Percentiles rank a stretch among this genome's conserved stretches.
These are phyloP conservation scores for Maudiozyma pseudohumilis DNA, from an alignment of 805 yeast genomes.

Conservation along the genomic window DNA sequence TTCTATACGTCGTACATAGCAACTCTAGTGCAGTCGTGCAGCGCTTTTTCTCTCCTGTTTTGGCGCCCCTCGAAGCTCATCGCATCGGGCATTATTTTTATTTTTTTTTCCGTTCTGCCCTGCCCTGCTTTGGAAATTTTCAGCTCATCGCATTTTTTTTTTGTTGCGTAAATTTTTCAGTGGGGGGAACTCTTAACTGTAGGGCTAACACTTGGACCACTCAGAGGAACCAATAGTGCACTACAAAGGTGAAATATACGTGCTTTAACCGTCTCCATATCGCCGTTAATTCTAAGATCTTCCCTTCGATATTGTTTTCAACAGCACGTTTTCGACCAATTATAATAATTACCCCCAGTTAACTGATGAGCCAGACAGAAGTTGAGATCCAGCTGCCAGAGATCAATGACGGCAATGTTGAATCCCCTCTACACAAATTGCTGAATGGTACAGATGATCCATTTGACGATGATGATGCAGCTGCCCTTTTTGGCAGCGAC, in stretches of 20 bases:
- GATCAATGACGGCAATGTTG: background rate
- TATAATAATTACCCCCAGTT: too few relatives aligned
- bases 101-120: background rate
- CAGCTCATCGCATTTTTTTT: background rate
- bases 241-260: too few relatives aligned
- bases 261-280: too few relatives aligned
- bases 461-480: slow-evolving; percentile 12
- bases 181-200: too few relatives aligned
- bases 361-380: too few relatives aligned
- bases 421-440: background rate
- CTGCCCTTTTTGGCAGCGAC: slow-evolving; percentile 3
- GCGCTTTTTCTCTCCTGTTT: background rate
- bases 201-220: background rate
- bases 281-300: too few relatives aligned
- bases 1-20: too few relatives aligned
- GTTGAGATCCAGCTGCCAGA: background rate
- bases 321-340: too few relatives aligned
- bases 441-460: slow-evolving; percentile 6
- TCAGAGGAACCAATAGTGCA: too few relatives aligned
- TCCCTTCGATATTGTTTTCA: too few relatives aligned
- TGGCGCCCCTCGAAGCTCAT: background rate
- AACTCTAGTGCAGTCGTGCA: too few relatives aligned
- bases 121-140: background rate
- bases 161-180: background rate
- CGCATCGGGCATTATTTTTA: background rate